phyloP scores from a whole-genome alignment of 441 rosid species.

The Codiaeum variegatum region DNA sequence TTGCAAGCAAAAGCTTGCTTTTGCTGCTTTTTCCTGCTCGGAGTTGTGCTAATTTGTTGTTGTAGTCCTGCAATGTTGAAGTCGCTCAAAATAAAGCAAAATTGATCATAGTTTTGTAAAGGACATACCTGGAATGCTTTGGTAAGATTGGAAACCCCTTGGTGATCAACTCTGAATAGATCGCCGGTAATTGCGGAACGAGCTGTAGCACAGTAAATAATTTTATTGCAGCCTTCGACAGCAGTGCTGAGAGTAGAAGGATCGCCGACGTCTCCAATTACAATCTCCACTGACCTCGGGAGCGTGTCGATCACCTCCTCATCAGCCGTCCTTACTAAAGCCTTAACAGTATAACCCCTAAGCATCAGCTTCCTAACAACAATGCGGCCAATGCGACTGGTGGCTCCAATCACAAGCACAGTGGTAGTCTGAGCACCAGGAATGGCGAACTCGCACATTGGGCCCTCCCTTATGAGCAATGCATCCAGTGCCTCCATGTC shows the following conservation, averaged over 20 bases:
- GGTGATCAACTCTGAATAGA: slow-evolving; percentile 84
- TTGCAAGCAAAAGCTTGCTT: slow-evolving; percentile 85
- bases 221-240: slow-evolving; percentile 81
- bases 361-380: slow-evolving; percentile 93
- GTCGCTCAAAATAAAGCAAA: background rate
- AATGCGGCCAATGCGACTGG: slow-evolving; percentile 89
- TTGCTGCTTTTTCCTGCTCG: slow-evolving; percentile 93
- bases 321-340: slow-evolving; percentile 73
- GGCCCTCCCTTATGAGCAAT: slow-evolving; percentile 72
- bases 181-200: slow-evolving; percentile 85
- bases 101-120: background rate
- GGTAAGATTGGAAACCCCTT: slow-evolving; percentile 83
- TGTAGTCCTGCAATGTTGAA: slow-evolving; percentile 56
- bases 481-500: slow-evolving; percentile 65
- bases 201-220: slow-evolving; percentile 93
- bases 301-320: slow-evolving; percentile 66
- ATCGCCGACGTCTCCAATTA: slow-evolving; percentile 90
- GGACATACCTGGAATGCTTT: slow-evolving; percentile 73
- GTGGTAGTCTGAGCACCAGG: slow-evolving; percentile 91
- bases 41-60: slow-evolving; percentile 75
- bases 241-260: slow-evolving; percentile 65
- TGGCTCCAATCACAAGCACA: slow-evolving; percentile 92
- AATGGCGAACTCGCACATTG: slow-evolving; percentile 87
- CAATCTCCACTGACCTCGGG: slow-evolving; percentile 85
- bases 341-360: slow-evolving; percentile 90